Percentiles rank a stretch among this genome's conserved stretches.
Evolutionary conservation across 192 early-diverging fungal species (phyloP).

Genomic region (Coemansia sp.): DNA sequence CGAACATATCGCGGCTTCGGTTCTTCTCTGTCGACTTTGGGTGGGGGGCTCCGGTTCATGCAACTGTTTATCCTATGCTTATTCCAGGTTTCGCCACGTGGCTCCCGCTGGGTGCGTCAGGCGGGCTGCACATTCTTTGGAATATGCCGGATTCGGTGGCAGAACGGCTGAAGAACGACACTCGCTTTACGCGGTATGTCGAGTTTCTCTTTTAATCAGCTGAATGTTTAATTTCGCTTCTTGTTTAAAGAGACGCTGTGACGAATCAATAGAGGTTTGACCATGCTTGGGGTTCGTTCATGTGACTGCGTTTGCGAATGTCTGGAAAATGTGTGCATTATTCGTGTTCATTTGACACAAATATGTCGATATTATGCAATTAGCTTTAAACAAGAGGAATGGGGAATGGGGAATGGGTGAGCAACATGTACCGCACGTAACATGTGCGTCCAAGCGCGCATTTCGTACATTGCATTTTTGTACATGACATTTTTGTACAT

Average conservation of each 20-base stretch:
- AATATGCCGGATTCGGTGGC: slow-evolving; percentile 21
- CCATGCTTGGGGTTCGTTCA: no score
- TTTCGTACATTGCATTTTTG: background rate
- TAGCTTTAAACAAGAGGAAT: background rate
- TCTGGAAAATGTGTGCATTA: no score
- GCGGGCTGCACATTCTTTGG: slow-evolving; percentile 42
- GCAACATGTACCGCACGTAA: background rate
- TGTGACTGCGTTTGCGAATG: no score
- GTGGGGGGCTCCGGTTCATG: slow-evolving; percentile 27
- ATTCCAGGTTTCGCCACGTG: slow-evolving; percentile 39
- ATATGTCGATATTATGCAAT: background rate
- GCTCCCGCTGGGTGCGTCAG: slow-evolving; percentile 21
- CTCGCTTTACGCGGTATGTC: slow-evolving; percentile 23
- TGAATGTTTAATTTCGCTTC: no score
- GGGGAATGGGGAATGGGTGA: background rate
- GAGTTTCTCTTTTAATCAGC: slow-evolving; percentile 4
- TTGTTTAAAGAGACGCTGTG: no score
- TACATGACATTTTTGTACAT: no score
- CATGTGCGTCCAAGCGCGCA: background rate
- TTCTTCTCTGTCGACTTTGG: slow-evolving; percentile 42
- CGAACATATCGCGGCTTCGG: slow-evolving; percentile 27
- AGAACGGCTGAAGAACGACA: slow-evolving; percentile 6
- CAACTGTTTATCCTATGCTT: slow-evolving; percentile 34
- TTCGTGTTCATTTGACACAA: no score
- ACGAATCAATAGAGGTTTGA: no score